A percentile compares a stretch with the other conserved stretches of the same genome.
These are phyloP conservation scores for Diaporthe ilicicola DNA, from an alignment of 2,329 filamentous ascomycete species.

Conservation along the genomic window DNA sequence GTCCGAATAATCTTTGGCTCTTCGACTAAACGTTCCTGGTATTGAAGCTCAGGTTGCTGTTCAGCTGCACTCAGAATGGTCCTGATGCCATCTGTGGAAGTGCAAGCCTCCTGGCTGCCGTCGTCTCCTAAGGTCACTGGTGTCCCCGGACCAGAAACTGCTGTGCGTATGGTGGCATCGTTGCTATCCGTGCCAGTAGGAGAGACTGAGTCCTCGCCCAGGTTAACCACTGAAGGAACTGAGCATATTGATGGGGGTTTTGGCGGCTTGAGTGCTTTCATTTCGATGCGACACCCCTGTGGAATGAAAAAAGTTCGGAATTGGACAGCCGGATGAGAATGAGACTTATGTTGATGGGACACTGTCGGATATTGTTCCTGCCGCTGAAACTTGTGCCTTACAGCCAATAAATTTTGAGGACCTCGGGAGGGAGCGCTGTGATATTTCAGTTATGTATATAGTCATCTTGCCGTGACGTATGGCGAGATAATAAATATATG, in stretches of 20 bases:
- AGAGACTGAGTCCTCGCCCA: background rate
- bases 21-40: background rate
- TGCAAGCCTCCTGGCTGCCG: too few species aligned
- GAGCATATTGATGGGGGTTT: background rate
- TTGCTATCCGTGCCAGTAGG: background rate
- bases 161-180: background rate
- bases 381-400: background rate
- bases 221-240: too few species aligned
- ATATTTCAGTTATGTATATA: too few species aligned
- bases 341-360: too few species aligned
- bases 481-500: too few species aligned
- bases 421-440: too few species aligned
- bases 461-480: too few species aligned
- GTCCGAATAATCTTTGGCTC: background rate
- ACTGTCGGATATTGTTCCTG: too few species aligned
- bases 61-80: too few species aligned
- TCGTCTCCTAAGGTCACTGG: background rate
- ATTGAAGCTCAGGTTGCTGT: background rate
- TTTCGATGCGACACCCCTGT: background rate
- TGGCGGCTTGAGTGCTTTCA: background rate
- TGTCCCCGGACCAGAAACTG: background rate
- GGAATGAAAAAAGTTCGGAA: background rate
- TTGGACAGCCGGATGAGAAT: background rate
- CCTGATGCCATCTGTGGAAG: rapidly evolving
- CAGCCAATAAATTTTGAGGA: background rate